Percentiles rank a stretch among this genome's conserved stretches.
These are phyloP conservation scores for Zoysia japonica DNA, from an alignment of 176 grass and related monocot genomes.

Conservation along the genomic window DNA sequence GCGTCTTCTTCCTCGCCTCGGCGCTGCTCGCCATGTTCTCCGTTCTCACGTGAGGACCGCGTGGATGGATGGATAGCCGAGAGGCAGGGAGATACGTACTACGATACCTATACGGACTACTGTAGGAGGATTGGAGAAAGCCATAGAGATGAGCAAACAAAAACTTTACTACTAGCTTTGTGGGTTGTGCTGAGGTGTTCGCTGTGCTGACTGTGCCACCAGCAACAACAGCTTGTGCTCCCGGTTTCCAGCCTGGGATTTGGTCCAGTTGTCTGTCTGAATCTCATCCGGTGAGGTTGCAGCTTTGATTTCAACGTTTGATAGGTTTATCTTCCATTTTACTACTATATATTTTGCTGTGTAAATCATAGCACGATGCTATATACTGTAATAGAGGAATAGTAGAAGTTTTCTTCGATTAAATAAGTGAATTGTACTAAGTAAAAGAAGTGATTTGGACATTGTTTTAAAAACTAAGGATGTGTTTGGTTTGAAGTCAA, in stretches of 20 bases:
- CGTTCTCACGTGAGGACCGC: background rate
- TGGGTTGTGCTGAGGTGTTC: background rate
- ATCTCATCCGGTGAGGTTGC: background rate
- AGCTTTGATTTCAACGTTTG: background rate
- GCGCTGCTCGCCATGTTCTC: background rate
- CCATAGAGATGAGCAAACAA: background rate
- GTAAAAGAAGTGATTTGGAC: too few relatives aligned
- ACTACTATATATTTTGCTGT: too few relatives aligned
- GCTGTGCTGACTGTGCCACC: constrained; percentile 10
- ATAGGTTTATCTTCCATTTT: background rate
- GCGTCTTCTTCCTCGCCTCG: constrained; percentile 20
- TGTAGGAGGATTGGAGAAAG: background rate
- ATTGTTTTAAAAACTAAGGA: too few relatives aligned
- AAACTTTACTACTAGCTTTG: background rate
- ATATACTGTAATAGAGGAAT: too few relatives aligned
- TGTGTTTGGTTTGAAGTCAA: too few relatives aligned
- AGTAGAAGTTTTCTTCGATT: too few relatives aligned
- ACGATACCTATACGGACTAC: too few relatives aligned
- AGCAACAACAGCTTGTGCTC: background rate
- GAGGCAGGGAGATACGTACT: background rate
- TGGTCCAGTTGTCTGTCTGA: constrained; percentile 14
- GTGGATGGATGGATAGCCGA: background rate
- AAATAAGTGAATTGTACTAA: too few relatives aligned
- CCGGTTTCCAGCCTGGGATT: constrained; percentile 28
- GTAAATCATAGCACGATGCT: too few relatives aligned